Percentiles rank a stretch among this genome's conserved stretches.
phyloP scores from a whole-genome alignment of 371 early-diverging fungal species.

The Amoeboaphelidium protococcarum region DNA sequence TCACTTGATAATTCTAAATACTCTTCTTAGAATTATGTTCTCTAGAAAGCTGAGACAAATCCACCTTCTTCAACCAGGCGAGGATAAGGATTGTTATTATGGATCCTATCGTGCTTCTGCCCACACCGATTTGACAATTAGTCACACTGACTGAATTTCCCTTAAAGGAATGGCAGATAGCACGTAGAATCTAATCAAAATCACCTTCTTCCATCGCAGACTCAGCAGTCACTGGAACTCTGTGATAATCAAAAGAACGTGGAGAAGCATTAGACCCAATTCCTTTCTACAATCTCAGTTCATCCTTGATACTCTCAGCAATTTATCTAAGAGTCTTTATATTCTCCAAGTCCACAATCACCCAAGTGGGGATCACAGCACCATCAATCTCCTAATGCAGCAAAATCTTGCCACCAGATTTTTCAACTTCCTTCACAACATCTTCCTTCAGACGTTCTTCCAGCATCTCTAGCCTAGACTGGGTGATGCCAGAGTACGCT shows the following conservation, averaged over 20 bases:
- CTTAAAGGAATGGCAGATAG: conserved; percentile 5
- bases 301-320: conserved; percentile 12
- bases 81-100: conserved; percentile 1
- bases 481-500: conserved; percentile 35
- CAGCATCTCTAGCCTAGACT: conserved; percentile 31
- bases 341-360: conserved; percentile 21
- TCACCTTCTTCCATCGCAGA: conserved; percentile 25
- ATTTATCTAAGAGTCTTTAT: conserved; percentile 27
- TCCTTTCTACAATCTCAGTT: conserved; percentile 19
- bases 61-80: conserved; percentile 8
- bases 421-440: conserved; percentile 23
- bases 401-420: conserved; percentile 25
- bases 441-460: conserved; percentile 37
- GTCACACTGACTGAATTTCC: conserved; percentile 19
- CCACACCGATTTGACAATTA: conserved; percentile 37
- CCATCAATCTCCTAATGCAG: conserved; percentile 30
- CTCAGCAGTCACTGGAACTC: conserved; percentile 35
- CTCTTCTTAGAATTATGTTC: not conserved
- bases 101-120: conserved; percentile 27
- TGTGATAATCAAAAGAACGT: conserved; percentile 22
- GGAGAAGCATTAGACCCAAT: conserved; percentile 20
- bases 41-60: not conserved
- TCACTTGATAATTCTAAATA: conserved; percentile 19
- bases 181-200: conserved; percentile 23
- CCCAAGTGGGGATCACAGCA: conserved; percentile 24